These are phyloP conservation scores for Colletotrichum orchidophilum DNA, from an alignment of 2,329 filamentous ascomycete species.

Conservation along the genomic window DNA sequence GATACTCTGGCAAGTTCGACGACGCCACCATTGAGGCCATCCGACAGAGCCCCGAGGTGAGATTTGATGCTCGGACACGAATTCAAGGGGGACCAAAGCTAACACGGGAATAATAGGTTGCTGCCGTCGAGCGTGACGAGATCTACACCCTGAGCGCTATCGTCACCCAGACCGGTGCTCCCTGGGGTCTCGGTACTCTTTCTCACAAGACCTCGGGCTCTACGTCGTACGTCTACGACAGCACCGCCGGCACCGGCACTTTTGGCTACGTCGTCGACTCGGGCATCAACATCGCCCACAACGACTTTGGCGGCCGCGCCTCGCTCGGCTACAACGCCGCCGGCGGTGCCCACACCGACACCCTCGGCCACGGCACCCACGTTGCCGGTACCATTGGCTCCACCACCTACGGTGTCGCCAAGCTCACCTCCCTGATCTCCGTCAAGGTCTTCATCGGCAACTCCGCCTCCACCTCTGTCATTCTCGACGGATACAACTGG, in stretches of 20 bases:
- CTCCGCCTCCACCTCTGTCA: slow-evolving; percentile 42
- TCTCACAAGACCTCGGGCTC: slow-evolving; percentile 50
- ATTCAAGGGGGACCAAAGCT: neutral
- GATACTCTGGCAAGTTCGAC: slow-evolving; percentile 55
- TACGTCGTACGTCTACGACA: slow-evolving; percentile 52
- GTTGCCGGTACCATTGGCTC: slow-evolving; percentile 56
- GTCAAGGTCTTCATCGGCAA: slow-evolving; percentile 56
- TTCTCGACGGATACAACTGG: slow-evolving; percentile 49
- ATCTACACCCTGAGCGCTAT: slow-evolving; percentile 38
- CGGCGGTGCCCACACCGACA: slow-evolving; percentile 46
- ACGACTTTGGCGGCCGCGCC: slow-evolving; percentile 55
- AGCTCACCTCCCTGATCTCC: slow-evolving; percentile 51
- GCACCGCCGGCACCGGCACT: slow-evolving; percentile 48
- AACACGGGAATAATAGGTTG: slow-evolving; percentile 42
- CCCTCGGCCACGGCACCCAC: slow-evolving; percentile 58
- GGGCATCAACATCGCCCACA: slow-evolving; percentile 58
- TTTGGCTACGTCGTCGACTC: slow-evolving; percentile 66
- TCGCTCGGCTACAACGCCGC: slow-evolving; percentile 48
- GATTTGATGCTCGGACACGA: slow-evolving; percentile 5
- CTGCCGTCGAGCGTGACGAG: slow-evolving; percentile 44
- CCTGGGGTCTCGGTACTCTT: slow-evolving; percentile 57
- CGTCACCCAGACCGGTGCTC: slow-evolving; percentile 45
- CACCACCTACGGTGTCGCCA: slow-evolving; percentile 56
- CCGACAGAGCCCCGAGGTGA: slow-evolving; percentile 50
- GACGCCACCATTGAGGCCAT: slow-evolving; percentile 51